These are phyloP conservation scores for Ceratobasidium sp. DNA, from an alignment of 1,284 basidiomycete genomes.

Conservation along the genomic window DNA sequence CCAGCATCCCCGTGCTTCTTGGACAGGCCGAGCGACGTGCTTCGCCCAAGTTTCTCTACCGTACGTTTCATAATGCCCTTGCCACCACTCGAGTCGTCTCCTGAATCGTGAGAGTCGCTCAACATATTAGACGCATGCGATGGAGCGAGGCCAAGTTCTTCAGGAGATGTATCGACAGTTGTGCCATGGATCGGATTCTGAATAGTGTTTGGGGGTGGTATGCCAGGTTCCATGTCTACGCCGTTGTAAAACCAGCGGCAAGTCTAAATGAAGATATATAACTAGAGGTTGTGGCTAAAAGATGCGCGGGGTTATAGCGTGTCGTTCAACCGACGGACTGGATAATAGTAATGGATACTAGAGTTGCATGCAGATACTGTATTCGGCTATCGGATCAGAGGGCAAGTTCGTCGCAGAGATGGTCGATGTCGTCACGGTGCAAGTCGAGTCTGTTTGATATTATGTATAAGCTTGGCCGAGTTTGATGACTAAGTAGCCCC, in stretches of 20 bases:
- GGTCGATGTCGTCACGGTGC: constrained; percentile 6
- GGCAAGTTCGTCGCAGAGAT: constrained; percentile 18
- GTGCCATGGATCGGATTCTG: constrained; percentile 52
- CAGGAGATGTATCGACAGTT: constrained; percentile 51
- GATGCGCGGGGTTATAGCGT: background rate
- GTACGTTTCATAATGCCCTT: constrained; percentile 23
- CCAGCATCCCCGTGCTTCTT: constrained; percentile 12
- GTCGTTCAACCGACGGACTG: background rate
- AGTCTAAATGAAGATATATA: constrained; percentile 19
- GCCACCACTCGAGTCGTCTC: constrained; percentile 30
- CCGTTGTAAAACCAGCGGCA: background rate
- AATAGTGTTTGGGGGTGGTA: constrained; percentile 46
- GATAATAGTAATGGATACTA: background rate
- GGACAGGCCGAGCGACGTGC: constrained; percentile 29
- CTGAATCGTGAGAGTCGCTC: constrained; percentile 31
- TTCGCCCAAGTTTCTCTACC: constrained; percentile 33
- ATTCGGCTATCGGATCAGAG: background rate
- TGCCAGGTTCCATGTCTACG: constrained; percentile 20
- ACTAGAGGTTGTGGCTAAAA: background rate
- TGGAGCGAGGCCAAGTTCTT: constrained; percentile 48
- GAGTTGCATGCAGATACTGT: constrained; percentile 8
- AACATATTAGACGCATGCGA: constrained; percentile 2
- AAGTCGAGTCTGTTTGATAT: constrained; percentile 23
- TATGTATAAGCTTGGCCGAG: background rate
- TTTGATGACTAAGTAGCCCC: constrained; percentile 4